phyloP scores from a whole-genome alignment of 305 asterid genomes.

The Fraxinus xanthoxyloides region DNA sequence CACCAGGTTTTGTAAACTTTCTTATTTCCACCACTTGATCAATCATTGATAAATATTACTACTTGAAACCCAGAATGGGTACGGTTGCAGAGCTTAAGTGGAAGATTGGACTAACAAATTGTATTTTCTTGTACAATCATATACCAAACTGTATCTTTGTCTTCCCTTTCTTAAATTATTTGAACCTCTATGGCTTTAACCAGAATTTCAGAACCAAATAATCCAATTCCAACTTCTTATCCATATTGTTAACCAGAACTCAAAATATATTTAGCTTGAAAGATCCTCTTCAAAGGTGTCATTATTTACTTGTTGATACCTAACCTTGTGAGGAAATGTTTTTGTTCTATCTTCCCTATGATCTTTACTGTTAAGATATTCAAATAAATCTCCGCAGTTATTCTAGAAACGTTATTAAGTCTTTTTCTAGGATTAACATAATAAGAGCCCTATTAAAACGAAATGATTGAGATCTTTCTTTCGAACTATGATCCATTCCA shows the following conservation, averaged over 20 bases:
- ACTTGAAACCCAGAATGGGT: background rate
- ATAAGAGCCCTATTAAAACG: background rate
- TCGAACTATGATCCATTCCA: background rate
- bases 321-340: background rate
- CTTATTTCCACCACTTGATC: background rate
- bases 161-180: background rate
- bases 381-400: background rate
- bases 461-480: background rate
- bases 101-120: background rate
- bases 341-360: background rate
- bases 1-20: background rate
- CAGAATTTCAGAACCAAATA: background rate
- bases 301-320: background rate
- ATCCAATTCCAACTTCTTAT: background rate
- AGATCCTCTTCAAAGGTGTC: background rate
- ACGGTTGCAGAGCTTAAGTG: background rate
- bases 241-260: background rate
- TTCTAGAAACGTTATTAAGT: background rate
- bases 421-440: background rate
- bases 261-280: background rate
- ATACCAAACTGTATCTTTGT: background rate
- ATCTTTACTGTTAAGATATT: background rate
- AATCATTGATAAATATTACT: background rate
- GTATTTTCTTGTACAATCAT: background rate
- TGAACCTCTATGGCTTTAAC: background rate